Conservation (phyloP, 352 stramenopile genomes). For the Globisporangium yorkense region DNA sequence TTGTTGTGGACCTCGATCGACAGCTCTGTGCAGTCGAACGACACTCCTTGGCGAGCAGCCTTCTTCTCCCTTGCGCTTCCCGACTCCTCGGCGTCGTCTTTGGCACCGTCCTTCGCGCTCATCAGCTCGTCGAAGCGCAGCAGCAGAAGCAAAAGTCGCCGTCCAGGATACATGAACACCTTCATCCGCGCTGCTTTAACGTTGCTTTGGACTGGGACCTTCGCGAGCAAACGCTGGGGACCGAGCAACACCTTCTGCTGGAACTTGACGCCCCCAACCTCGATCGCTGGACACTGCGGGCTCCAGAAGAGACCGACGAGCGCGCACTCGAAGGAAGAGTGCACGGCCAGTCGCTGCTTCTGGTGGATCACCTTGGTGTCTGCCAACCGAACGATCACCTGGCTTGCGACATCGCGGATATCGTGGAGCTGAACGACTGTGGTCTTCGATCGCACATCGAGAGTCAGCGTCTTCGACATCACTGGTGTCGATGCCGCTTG, state of each 20-base stretch:
- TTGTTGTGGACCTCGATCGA: slow-evolving; percentile 8
- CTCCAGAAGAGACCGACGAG: slow-evolving; percentile 18
- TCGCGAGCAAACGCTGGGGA: slow-evolving; percentile 14
- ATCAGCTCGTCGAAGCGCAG: slow-evolving; percentile 42
- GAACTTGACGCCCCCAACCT: slow-evolving; percentile 17
- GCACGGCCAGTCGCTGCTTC: slow-evolving; percentile 21
- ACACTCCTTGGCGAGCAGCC: slow-evolving; percentile 6
- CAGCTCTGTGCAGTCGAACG: slow-evolving; percentile 12
- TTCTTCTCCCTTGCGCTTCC: background rate
- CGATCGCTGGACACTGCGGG: slow-evolving; percentile 12
- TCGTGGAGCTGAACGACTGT: slow-evolving; percentile 20
- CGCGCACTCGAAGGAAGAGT: slow-evolving; percentile 24
- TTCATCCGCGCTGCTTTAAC: slow-evolving; percentile 14
- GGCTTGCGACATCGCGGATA: slow-evolving; percentile 18
- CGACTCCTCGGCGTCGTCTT: background rate
- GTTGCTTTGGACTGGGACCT: slow-evolving; percentile 7
- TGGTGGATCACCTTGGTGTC: slow-evolving; percentile 22
- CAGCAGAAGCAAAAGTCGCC: slow-evolving; percentile 39
- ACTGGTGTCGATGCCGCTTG: background rate
- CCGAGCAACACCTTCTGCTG: slow-evolving; percentile 18
- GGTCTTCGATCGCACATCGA: slow-evolving; percentile 21
- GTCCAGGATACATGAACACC: slow-evolving; percentile 23
- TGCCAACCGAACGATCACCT: slow-evolving; percentile 14
- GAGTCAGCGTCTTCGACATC: slow-evolving; percentile 17
- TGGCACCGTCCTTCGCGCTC: slow-evolving; percentile 12